Evolutionary conservation across 169 alveolate genomes (phyloP), one percentile per base, ranked within the genome.

Genomic region (Theileria equi): DNA sequence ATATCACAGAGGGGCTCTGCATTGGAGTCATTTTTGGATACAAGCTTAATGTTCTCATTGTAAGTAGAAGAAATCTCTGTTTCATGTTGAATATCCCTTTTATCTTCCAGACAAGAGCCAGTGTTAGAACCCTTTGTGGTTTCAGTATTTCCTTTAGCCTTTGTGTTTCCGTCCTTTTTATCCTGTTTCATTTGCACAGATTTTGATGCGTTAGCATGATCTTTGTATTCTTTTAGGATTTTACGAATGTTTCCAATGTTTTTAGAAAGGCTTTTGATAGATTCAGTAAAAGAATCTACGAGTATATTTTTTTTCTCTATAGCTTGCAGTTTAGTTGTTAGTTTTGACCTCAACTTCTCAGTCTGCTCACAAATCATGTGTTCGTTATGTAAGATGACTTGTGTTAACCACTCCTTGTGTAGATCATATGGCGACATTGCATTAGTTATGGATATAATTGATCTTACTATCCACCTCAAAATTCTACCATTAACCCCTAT

Each of bases 391-490:
- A 23, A 69, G 35, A 77, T 49, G 10, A 59, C 69, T 44, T n/a
- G 11, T 41, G 17, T 60, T 38, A 34, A 7, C 84, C 84, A 74
- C n/a, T 31, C 47, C 26, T 57, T 43, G 34, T 74, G 69, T 36
- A 74, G 21, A 35, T 74, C 77, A 38, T 31, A 34, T 7, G 77
- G 55, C 36, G 86, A 77, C 19, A 40, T 41, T 10, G 86, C 81
- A 35, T 77, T 77, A 21, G 86, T 77, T 35, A 66, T 50, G 49
- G 68, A 58, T 1, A 35, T 21, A 11, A 65, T 31, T 32, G 86
- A 16, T 44, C 52, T 52, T 26, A 68, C 81, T 5, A 77, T 59
- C 86, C 86, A 77, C 16, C 86, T 32, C 44, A 77, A 31, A 13
- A 67, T 66, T 13, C 58, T 61, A n/a, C 81, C 81, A 34, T 67